Evolutionary conservation across 345 rosid species (phyloP), one percentile per base, ranked within the genome.

Genomic region (rapeseed (Brassica napus)): DNA sequence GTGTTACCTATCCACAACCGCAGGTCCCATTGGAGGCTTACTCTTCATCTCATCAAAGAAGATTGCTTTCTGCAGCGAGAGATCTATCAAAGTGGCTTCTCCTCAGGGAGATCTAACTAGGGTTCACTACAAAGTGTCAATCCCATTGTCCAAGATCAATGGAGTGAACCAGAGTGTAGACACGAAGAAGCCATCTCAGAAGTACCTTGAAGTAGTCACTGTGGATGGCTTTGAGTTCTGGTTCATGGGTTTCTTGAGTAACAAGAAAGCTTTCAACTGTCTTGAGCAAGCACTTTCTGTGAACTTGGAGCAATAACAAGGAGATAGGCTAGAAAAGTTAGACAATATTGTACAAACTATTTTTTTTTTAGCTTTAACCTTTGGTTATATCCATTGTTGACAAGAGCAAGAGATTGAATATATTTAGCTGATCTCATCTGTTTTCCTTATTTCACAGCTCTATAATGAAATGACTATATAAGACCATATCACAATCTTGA

Each of bases 341-440:
- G 52, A 59, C 30, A 58, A 31, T 68, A 68, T 73, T 79, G 82
- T 79, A 79, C 64, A 79, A 73, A 73, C 58, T 73, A 14, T n/a
- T n/a, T 49, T 16, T 34, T 61, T 8, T 30, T 8, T 44, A 55
- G 60, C 62, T 37, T 66, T 75, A 68, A 28, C n/a, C 1, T 23
- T 49, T 18, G 21, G 49, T 72, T n/a, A n/a, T 58, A 44, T 44
- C 15, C 15, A 44, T 44, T 44, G 15, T n/a, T n/a, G n/a, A 44
- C 54, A 44, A 44, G 54, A 44, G 15, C 54, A 44, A 44, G 15
- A 44, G 54, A 12, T 4, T 44, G 54, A 44, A 44, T 44, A 44
- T 32, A 32, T 42, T 42, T 44, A 44, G 52, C 52, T 10, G 52
- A 10, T 11, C 15, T 44, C 52, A 44, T 44, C 52, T 12, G 52